These are phyloP conservation scores for Hypoxylon intermedium DNA, from an alignment of 495 filamentous ascomycete genomes.

Conservation along the genomic window DNA sequence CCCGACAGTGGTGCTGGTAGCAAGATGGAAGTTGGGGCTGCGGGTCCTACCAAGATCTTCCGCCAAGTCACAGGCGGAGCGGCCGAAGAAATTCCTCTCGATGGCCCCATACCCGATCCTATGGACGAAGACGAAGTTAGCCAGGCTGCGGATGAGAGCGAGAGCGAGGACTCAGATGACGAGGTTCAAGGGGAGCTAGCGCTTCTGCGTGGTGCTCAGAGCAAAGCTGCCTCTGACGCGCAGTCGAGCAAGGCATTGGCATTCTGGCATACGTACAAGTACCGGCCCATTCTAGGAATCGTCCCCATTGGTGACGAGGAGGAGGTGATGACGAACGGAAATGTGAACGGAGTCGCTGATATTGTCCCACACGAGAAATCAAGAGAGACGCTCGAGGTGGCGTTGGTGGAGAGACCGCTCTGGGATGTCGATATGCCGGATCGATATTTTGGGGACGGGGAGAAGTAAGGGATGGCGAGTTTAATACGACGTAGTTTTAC, in stretches of 20 bases:
- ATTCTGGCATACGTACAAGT: constrained; percentile 88
- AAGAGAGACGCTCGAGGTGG: constrained; percentile 70
- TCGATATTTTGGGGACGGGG: constrained; percentile 69
- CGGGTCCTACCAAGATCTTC: constrained; percentile 42
- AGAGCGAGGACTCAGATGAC: constrained; percentile 52
- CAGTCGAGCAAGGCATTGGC: constrained; percentile 39
- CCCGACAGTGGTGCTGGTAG: constrained; percentile 63
- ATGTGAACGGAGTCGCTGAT: constrained; percentile 20
- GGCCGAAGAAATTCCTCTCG: constrained; percentile 37
- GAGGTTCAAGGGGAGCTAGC: constrained; percentile 49
- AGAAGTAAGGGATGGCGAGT: too few relatives aligned
- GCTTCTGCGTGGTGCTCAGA: constrained; percentile 43
- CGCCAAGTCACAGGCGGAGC: constrained; percentile 38
- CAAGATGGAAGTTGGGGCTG: constrained; percentile 63
- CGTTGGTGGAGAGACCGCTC: constrained; percentile 82
- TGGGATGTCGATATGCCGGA: constrained; percentile 84
- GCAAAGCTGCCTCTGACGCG: constrained; percentile 24
- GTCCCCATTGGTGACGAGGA: constrained; percentile 66
- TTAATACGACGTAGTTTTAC: too few relatives aligned
- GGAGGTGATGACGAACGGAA: constrained; percentile 14
- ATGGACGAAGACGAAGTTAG: constrained; percentile 50
- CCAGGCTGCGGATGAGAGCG: constrained; percentile 46
- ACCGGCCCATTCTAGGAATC: constrained; percentile 88
- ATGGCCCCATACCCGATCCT: constrained; percentile 25
- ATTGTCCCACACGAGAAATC: constrained; percentile 33